Evolutionary conservation across 1,284 basidiomycete species (phyloP), one percentile per base, ranked within the genome.

Genomic region (Boletus albobrunnescens): DNA sequence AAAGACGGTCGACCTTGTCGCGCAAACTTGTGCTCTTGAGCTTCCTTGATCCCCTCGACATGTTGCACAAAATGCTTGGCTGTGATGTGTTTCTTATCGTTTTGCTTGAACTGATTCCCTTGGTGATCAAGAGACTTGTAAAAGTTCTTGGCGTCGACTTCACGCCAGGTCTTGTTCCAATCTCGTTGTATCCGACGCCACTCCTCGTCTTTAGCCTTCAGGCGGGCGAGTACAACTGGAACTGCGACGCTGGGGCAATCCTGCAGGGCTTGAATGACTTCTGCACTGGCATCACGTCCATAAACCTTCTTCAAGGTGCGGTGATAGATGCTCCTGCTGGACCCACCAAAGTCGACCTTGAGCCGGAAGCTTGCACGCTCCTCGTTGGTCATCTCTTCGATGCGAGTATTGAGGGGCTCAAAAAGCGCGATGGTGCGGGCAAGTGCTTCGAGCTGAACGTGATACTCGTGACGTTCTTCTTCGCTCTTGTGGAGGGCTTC

Each of bases 381-480:
- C 52, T 97, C 94, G 36, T 82, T 75, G 36, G 86, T 78, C 94
- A 99, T 96, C 53, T 85, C 82, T 56, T 90, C 84, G 60, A 99
- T 89, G 41, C 94, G 86, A 31, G 78, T 79, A 54, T 84, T 82
- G 51, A 99, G 79, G 3, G 94, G 94, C 65, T 98, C 94, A 47
- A 99, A 81, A 37, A 97, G 72, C 1, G 91, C 84, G 61, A 98
- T 96, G 10, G 94, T 98, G 38, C 94, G 85, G 16, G 85, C 72
- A 60, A 98, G 85, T 33, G 89, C 93, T 65, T 98, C 94, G 44
- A 99, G 84, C 62, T 96, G 91, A 58, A 96, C 95, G 62, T 97
- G 94, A 69, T 94, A 99, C 70, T 99, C 96, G 72, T 98, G 93
- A 22, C 96, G 84, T 67, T 99, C 96, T 67, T 99, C 96, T 68